Conservation (phyloP, 2,329 filamentous ascomycete genomes). For the Dichotomopilus funicola region DNA sequence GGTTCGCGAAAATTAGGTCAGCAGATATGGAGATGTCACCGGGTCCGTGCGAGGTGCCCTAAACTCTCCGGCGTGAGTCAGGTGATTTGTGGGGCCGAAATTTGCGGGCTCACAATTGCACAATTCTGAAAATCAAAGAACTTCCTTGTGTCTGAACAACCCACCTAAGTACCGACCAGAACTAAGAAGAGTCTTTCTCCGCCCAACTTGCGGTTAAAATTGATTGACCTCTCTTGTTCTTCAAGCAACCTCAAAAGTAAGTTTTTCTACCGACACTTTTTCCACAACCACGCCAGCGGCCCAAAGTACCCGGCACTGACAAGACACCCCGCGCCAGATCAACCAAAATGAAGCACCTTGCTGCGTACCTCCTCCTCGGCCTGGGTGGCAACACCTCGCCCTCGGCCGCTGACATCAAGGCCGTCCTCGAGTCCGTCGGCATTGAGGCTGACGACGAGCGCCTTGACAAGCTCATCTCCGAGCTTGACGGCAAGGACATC, state of each 20-base stretch:
- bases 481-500: constrained; percentile 90
- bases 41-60: constrained; percentile 16
- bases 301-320: constrained; percentile 2
- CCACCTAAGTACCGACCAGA: constrained; percentile 41
- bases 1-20: constrained; percentile 13
- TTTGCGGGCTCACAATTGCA: constrained; percentile 22
- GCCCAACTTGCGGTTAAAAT: constrained; percentile 95
- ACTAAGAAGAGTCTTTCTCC: constrained; percentile 99
- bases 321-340: background rate
- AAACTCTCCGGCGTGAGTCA: constrained; percentile 14
- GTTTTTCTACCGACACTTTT: constrained; percentile 2
- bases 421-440: constrained; percentile 85
- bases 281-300: background rate
- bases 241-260: constrained; percentile 23
- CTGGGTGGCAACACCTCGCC: constrained; percentile 89
- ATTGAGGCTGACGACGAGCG: constrained; percentile 89
- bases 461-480: constrained; percentile 76
- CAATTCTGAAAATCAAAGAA: constrained; percentile 24
- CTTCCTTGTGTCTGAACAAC: constrained; percentile 25
- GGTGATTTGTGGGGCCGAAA: constrained; percentile 20
- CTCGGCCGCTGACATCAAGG: constrained; percentile 78
- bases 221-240: constrained; percentile 96
- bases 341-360: constrained; percentile 98
- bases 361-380: constrained; percentile 94
- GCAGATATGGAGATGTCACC: background rate